Conservation (phyloP, 495 filamentous ascomycete species). For the Trichoderma virens region DNA sequence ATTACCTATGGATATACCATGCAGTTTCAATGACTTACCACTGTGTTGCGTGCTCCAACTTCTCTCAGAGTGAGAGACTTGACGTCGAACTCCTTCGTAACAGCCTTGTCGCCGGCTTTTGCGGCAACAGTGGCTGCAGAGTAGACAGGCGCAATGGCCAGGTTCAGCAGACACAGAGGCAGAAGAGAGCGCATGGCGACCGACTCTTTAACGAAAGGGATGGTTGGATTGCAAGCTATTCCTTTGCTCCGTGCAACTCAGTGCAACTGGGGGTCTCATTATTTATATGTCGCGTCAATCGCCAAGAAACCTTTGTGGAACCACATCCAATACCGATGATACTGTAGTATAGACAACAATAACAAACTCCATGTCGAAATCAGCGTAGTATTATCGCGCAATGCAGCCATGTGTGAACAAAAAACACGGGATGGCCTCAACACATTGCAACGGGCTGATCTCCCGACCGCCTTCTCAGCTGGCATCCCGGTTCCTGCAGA, state of each 20-base stretch:
- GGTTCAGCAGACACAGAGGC: no score
- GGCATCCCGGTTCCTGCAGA: neutral
- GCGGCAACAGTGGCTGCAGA: neutral
- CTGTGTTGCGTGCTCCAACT: conserved; percentile 8
- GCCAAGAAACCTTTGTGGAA: neutral
- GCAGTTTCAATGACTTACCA: neutral
- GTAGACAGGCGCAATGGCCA: neutral
- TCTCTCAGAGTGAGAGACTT: neutral
- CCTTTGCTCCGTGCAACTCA: neutral
- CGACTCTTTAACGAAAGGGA: no score
- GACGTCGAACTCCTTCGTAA: neutral
- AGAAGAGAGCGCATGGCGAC: neutral
- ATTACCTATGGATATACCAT: neutral
- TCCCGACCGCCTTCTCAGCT: neutral
- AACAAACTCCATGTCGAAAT: neutral
- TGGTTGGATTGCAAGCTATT: neutral
- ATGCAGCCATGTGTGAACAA: neutral
- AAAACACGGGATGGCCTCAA: neutral
- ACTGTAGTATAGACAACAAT: neutral
- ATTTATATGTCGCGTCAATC: neutral
- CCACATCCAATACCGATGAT: neutral
- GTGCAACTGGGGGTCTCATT: neutral
- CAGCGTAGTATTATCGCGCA: neutral
- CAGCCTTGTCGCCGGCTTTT: neutral
- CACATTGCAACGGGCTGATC: neutral